Conservation (phyloP, 1,284 basidiomycete species). For the Entoloma clypeatum region DNA sequence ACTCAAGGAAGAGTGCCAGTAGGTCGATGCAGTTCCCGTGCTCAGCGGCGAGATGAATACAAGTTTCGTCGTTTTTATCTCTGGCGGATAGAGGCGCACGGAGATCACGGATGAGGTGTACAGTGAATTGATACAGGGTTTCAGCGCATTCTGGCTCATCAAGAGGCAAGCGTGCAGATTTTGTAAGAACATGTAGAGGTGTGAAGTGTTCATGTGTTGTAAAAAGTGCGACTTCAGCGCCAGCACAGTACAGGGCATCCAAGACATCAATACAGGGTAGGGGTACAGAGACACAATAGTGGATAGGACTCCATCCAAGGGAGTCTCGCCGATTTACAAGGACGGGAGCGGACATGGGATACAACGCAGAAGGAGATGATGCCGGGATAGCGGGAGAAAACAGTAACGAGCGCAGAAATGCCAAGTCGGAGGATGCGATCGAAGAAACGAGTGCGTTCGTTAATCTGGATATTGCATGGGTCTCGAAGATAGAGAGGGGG, state of each 20-base stretch:
- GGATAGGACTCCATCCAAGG: conserved; percentile 66
- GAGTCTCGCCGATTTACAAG: conserved; percentile 62
- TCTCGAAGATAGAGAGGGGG: conserved; percentile 34
- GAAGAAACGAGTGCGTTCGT: conserved; percentile 52
- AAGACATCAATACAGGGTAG: conserved; percentile 57
- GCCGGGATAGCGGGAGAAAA: conserved; percentile 43
- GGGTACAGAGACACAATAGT: conserved; percentile 57
- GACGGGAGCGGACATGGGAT: conserved; percentile 40
- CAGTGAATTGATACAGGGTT: conserved; percentile 51
- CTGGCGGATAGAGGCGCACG: conserved; percentile 59
- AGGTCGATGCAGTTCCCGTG: conserved; percentile 72
- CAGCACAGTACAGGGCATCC: conserved; percentile 67
- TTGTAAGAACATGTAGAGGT: conserved; percentile 66
- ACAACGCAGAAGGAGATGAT: conserved; percentile 37
- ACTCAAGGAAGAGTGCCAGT: conserved; percentile 57
- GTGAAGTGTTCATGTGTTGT: conserved; percentile 63
- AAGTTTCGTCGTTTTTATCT: conserved; percentile 86
- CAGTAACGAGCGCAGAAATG: conserved; percentile 50
- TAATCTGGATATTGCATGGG: conserved; percentile 34
- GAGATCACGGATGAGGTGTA: conserved; percentile 65
- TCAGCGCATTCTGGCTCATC: conserved; percentile 34
- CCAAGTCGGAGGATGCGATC: conserved; percentile 44
- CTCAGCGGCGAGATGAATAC: conserved; percentile 91
- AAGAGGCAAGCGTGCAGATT: conserved; percentile 38
- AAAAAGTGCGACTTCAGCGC: conserved; percentile 67